Evolutionary conservation across 495 filamentous ascomycete species (phyloP), one percentile per base, ranked within the genome.

Genomic region (Tuber melanosporum): DNA sequence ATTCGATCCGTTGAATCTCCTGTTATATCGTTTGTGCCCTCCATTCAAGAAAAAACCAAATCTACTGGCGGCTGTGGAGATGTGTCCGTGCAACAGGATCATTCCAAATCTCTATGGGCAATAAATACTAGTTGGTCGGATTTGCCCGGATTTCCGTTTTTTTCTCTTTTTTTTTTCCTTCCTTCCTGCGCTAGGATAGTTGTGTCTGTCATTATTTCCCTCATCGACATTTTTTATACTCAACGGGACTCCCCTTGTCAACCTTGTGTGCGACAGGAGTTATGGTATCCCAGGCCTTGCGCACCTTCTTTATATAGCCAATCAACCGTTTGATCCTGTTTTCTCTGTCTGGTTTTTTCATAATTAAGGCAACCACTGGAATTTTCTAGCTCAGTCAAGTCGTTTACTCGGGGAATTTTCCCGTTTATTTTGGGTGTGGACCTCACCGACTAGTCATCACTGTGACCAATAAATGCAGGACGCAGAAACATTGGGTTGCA

Each of bases 281-380:
- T 66, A 66, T 66, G 26, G 57, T 66, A 66, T 36, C 32, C 57
- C 14, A 66, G 57, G 57, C 26, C 57, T 66, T 32, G 57, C 57
- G 36, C 57, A 32, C 26, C 57, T 57, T 57, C 49, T 57, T 22
- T 36, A 66, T 66, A 66, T 66, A 66, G 57, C 57, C 57, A 66
- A 66, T 66, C 57, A 66, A 66, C 57, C 57, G 57, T 66, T 66
- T 66, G 57, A 66, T 66, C 57, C 57, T 66, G 57, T 66, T 66
- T 66, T 66, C 57, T 66, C 57, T 66, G 14, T 32, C 26, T 17
- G 26, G 57, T 26, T 19, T 66, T 66, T 66, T 66, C 14, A 66
- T 66, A 66, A 36, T 66, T 66, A 66, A 36, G 57, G 57, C 57
- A 36, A 66, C 57, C 57, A 14, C 32, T 36, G 57, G 26, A 36